Conservation (phyloP, 306 rosid species). For the Delonix regia region DNA sequence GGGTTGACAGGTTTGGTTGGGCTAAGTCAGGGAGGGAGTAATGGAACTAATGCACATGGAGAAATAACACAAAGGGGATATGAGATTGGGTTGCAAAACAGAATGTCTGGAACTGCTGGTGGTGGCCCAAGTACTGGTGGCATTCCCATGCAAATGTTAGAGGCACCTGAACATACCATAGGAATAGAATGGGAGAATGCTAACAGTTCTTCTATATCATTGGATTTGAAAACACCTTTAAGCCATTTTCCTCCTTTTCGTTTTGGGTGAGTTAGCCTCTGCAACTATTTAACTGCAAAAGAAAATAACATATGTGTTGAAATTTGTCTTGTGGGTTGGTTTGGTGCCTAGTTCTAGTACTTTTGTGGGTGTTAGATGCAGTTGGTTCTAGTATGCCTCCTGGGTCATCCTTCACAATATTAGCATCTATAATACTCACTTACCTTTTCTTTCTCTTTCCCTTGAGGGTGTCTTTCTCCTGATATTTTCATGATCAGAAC, state of each 20-base stretch:
- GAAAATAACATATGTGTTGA: conserved; percentile 26
- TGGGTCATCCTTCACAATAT: conserved; percentile 25
- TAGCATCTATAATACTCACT: conserved; percentile 18
- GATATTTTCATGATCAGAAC: conserved; percentile 22
- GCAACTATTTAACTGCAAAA: conserved; percentile 29
- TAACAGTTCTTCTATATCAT: conserved; percentile 72
- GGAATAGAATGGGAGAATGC: conserved; percentile 89
- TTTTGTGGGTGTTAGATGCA: background rate
- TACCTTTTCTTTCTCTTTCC: conserved; percentile 13
- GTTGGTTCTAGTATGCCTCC: conserved; percentile 4
- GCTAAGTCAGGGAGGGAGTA: conserved; percentile 79
- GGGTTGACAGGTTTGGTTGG: conserved; percentile 98
- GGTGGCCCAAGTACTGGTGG: conserved; percentile 78
- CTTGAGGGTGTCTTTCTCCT: conserved; percentile 25
- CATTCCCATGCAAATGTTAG: conserved; percentile 79
- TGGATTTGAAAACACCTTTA: conserved; percentile 97
- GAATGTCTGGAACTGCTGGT: conserved; percentile 62
- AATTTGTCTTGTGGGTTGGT: conserved; percentile 27
- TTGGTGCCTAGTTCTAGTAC: conserved; percentile 28
- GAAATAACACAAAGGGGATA: conserved; percentile 76
- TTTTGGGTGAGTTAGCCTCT: conserved; percentile 75
- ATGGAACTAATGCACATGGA: conserved; percentile 57
- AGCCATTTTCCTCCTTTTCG: conserved; percentile 98
- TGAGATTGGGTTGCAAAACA: conserved; percentile 74
- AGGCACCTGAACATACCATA: conserved; percentile 69